Percentiles rank a stretch among this genome's conserved stretches.
Conservation (phyloP, 2,329 filamentous ascomycete species). For the Exophiala sp. region DNA sequence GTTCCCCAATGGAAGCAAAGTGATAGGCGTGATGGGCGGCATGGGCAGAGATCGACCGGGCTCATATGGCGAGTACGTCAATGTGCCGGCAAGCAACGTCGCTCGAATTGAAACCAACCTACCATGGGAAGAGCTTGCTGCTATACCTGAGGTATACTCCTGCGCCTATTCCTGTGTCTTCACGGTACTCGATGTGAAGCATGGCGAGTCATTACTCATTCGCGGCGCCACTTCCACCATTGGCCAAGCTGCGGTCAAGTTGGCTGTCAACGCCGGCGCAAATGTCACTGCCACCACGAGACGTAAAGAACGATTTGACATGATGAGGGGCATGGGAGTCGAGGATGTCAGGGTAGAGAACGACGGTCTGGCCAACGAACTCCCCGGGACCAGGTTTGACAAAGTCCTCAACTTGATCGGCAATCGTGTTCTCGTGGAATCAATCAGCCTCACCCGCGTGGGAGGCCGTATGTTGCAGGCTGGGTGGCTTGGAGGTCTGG, state of each 20-base stretch:
- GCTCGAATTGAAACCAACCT: slow-evolving; percentile 31
- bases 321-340: slow-evolving; percentile 33
- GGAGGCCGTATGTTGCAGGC: slow-evolving; percentile 39
- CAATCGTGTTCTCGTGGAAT: slow-evolving; percentile 40
- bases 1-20: slow-evolving; percentile 34
- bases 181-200: slow-evolving; percentile 34
- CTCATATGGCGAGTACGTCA: slow-evolving; percentile 40
- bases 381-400: slow-evolving; percentile 33
- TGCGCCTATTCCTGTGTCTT: slow-evolving; percentile 42
- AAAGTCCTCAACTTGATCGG: slow-evolving; percentile 40
- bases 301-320: slow-evolving; percentile 30
- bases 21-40: slow-evolving; percentile 44
- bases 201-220: slow-evolving; percentile 38
- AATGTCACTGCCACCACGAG: slow-evolving; percentile 41
- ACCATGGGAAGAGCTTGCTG: slow-evolving; percentile 40
- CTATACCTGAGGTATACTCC: slow-evolving; percentile 40
- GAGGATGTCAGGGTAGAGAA: slow-evolving; percentile 30
- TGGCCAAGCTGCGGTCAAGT: slow-evolving; percentile 40
- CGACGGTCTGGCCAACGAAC: slow-evolving; percentile 20
- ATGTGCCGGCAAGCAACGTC: slow-evolving; percentile 36
- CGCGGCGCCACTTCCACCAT: slow-evolving; percentile 43
- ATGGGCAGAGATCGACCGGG: slow-evolving; percentile 40
- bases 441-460: slow-evolving; percentile 34
- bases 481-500: slow-evolving; percentile 42
- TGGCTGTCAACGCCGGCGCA: slow-evolving; percentile 37